Evolutionary conservation across 2,329 filamentous ascomycete genomes (phyloP).

Genomic region (Nigrospora oryzae): DNA sequence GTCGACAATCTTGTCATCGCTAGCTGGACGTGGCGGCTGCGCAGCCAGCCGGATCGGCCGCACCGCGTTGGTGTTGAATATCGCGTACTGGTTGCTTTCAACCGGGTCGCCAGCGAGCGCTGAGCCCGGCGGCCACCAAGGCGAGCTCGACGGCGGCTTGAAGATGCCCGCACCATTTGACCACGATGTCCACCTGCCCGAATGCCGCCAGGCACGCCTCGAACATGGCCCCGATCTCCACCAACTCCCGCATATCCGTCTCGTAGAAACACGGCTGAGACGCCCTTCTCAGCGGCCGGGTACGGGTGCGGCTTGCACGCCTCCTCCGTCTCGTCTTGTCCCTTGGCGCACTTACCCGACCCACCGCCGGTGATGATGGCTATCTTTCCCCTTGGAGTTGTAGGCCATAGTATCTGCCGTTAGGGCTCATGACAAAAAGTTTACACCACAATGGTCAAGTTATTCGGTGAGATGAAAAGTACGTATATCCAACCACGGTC

Average conservation of each 20-base stretch:
- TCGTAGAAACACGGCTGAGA: conserved; percentile 6
- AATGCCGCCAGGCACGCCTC: conserved; percentile 9
- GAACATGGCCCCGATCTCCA: conserved; percentile 16
- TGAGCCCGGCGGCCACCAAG: conserved; percentile 13
- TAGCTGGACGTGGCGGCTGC: conserved; percentile 9
- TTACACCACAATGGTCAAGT: no score
- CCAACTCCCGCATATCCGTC: conserved; percentile 12
- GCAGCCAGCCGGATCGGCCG: conserved; percentile 15
- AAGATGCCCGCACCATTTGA: conserved; percentile 9
- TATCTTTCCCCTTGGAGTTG: background rate
- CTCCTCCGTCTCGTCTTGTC: conserved; percentile 3
- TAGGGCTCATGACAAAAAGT: no score
- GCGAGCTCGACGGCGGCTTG: conserved; percentile 12
- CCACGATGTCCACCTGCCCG: conserved; percentile 9
- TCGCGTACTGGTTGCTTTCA: conserved; percentile 9
- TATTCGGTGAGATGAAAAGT: no score
- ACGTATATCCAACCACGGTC: no score
- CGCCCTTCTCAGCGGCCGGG: background rate
- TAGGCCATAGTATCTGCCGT: background rate
- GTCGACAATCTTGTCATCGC: no score
- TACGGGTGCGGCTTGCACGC: conserved; percentile 7
- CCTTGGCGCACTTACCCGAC: background rate
- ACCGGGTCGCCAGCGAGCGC: background rate
- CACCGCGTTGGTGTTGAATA: conserved; percentile 11
- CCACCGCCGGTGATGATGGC: conserved; percentile 3